Base-by-base conservation (phyloP, 2,329 filamentous ascomycete genomes). In the Pyricularia pennisetigena region DNA sequence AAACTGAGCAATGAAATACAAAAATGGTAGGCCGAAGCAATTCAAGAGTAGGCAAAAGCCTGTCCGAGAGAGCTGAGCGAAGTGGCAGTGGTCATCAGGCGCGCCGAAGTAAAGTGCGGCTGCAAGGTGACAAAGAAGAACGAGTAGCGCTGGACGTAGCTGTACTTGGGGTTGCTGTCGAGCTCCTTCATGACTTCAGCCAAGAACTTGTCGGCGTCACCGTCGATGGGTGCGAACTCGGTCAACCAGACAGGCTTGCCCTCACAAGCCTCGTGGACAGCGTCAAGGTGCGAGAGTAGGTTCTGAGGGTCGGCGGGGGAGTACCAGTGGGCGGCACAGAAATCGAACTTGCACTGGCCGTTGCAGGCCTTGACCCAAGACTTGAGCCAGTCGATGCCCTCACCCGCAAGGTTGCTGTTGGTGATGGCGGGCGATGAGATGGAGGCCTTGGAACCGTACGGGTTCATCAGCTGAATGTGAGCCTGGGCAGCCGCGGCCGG, bases 261-360 rank as follows among this genome's bases (percentile, higher is more conserved):
- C 62, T 77, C 74, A 75, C 84, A 86, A 70, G 77, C 74, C 57
- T 78, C 68, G 74, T 83, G 72, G 70, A 84, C 83, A 32, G 80
- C 70, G 70, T 79, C 71, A 68, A 89, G 74, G 76, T 89, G 86
- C 57, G 75, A 69, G 71, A 88, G 84, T 77, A 90, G 87, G 61
- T 82, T 76, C 29, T 78, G 75, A 68, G 81, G 81, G 67, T 80
- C 74, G 20, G 82, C 78, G 59, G 77, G 76, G 65, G 83, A 83
- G 78, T 90, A 90, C 86, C 87, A 90, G 79, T 90, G 88, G 64
- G 86, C 79, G 74, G 82, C 81, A 77, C 87, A 83, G 76, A 88
- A 88, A 77, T 89, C 85, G 69, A 84, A 82, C 54, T 78, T 73
- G 80, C 87, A 90, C 64, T 78, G 70, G 68, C 76, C 76, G 64